phyloP scores from a whole-genome alignment of 2,329 filamentous ascomycete species.

The Fulvia fulva region DNA sequence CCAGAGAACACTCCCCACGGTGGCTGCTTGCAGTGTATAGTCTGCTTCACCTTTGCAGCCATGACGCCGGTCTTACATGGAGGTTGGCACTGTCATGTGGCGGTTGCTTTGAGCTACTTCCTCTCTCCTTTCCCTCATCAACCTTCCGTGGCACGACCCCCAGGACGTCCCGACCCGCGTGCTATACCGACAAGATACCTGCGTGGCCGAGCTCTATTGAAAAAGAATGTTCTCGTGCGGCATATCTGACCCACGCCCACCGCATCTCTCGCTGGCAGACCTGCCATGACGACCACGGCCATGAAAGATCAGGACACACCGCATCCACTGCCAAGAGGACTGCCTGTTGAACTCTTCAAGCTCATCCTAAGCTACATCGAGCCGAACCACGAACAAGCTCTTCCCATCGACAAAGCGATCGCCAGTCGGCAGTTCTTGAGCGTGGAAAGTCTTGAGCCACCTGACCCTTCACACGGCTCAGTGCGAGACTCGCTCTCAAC shows the following conservation, averaged over 20 bases:
- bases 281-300: not conserved
- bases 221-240: not conserved
- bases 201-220: not conserved
- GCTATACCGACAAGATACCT: not conserved
- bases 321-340: slow-evolving; percentile 2
- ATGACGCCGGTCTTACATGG: slow-evolving; percentile 7
- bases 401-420: slow-evolving; percentile 37
- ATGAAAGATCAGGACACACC: not conserved
- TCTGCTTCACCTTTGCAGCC: slow-evolving; percentile 4
- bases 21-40: slow-evolving; percentile 3
- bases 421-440: slow-evolving; percentile 50
- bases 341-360: slow-evolving; percentile 7
- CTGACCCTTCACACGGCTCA: slow-evolving; percentile 33
- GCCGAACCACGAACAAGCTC: slow-evolving; percentile 48
- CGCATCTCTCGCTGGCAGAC: not conserved
- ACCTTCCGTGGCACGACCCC: not conserved
- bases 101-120: not conserved
- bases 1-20: slow-evolving; percentile 1
- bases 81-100: not conserved
- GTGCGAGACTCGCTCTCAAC: slow-evolving; percentile 1
- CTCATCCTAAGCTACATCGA: slow-evolving; percentile 50
- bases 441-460: slow-evolving; percentile 49
- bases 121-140: not conserved
- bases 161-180: not conserved
- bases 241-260: not conserved